These are phyloP conservation scores for Vinca minor DNA, from an alignment of 257 asterid species.

Conservation along the genomic window DNA sequence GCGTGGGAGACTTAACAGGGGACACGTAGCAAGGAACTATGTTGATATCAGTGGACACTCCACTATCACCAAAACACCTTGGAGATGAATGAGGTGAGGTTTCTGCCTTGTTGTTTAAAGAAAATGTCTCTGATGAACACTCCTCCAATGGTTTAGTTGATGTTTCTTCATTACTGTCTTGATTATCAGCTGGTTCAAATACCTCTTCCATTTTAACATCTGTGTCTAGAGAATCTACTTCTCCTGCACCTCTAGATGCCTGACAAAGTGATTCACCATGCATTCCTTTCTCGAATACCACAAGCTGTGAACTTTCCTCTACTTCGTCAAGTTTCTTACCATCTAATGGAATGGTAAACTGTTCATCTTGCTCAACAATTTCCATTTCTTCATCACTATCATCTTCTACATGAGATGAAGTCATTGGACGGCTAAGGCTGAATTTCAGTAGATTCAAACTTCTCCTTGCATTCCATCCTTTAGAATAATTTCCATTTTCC, in stretches of 20 bases:
- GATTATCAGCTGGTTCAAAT: constrained; percentile 35
- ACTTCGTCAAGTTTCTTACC: constrained; percentile 5
- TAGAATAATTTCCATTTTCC: constrained; percentile 48
- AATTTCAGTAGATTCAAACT: constrained; percentile 82
- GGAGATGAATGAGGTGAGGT: constrained; percentile 33
- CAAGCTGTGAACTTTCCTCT: constrained; percentile 9
- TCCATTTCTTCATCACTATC: constrained; percentile 98
- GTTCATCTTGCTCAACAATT: constrained; percentile 49
- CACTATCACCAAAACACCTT: constrained; percentile 25
- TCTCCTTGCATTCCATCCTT: constrained; percentile 87
- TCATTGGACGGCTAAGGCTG: constrained; percentile 84
- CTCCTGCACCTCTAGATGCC: constrained; percentile 11
- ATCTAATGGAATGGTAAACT: constrained; percentile 9
- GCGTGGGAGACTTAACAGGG: constrained; percentile 62
- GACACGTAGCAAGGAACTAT: constrained; percentile 34
- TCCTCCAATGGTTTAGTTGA: constrained; percentile 20
- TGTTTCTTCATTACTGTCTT: constrained; percentile 23
- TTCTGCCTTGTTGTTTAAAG: constrained; percentile 20
- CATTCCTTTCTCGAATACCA: constrained; percentile 19
- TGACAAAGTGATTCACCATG: constrained; percentile 9
- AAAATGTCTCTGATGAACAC: constrained; percentile 22
- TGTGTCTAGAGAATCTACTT: constrained; percentile 21
- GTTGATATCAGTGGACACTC: constrained; percentile 25
- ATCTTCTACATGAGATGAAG: constrained; percentile 45
- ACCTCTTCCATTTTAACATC: constrained; percentile 72